Conservation (phyloP, 163 green algal genomes). For the Trebouxiophyceae sp. region DNA sequence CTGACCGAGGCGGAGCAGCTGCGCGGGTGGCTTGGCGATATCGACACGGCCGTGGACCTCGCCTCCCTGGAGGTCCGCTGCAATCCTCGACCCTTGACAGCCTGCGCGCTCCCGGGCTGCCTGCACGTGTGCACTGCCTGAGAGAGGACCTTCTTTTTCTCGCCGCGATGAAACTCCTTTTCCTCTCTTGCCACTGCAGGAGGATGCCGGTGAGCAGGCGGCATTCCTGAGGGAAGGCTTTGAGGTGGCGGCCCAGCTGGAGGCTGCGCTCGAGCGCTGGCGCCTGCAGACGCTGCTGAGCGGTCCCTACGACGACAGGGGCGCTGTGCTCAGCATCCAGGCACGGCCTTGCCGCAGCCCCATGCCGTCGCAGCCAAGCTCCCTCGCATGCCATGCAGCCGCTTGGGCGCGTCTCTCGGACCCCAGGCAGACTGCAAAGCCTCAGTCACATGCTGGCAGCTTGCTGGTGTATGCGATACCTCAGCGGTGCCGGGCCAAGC, state of each 20-base stretch:
- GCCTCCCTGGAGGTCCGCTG: too few species aligned
- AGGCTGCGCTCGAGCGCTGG: conserved; percentile 36
- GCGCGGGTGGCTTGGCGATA: neutral
- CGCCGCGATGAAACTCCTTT: neutral
- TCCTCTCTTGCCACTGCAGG: neutral
- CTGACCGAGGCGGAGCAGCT: too few species aligned
- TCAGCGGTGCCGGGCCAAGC: neutral
- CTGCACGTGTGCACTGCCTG: neutral
- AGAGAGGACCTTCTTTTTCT: neutral
- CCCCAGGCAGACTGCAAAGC: neutral
- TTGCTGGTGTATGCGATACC: neutral
- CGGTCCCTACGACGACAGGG: conserved; percentile 60
- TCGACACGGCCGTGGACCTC: neutral
- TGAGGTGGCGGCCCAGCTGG: conserved; percentile 15
- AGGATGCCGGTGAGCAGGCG: conserved; percentile 13
- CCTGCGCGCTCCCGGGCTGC: neutral
- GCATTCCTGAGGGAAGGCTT: conserved; percentile 20
- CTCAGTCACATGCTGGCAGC: neutral
- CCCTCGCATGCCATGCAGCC: neutral
- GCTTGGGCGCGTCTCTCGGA: neutral
- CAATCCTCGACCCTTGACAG: too few species aligned
- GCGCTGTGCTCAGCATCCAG: conserved; percentile 62
- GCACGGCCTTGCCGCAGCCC: neutral
- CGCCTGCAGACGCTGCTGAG: conserved; percentile 65
- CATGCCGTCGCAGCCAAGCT: neutral